These are phyloP conservation scores for Paramecium primaurelia DNA, from an alignment of 73 alveolate genomes.

Conservation along the genomic window DNA sequence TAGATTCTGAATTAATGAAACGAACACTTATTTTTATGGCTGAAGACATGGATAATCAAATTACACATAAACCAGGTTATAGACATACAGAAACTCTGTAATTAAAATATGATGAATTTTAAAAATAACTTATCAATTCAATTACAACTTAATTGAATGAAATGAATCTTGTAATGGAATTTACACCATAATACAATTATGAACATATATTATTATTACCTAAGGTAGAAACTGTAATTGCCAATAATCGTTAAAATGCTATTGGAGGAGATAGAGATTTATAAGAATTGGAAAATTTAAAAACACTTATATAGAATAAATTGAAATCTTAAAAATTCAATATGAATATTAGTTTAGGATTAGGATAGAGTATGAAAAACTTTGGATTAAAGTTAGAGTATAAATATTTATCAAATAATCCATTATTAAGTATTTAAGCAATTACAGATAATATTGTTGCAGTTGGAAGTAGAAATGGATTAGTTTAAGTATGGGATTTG, in stretches of 20 bases:
- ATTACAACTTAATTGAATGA: background rate
- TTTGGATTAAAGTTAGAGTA: background rate
- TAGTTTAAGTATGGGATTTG: background rate
- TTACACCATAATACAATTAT: background rate
- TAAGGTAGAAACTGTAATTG: background rate
- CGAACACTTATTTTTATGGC: constrained; percentile 19
- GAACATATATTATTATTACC: background rate
- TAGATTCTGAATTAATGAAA: constrained; percentile 2
- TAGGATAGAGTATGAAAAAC: constrained; percentile 17
- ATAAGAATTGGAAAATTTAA: constrained; percentile 13
- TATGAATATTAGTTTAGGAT: constrained; percentile 29
- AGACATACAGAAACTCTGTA: background rate
- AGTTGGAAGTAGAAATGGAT: background rate
- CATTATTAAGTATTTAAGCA: background rate
- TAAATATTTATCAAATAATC: background rate
- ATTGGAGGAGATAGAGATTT: constrained; percentile 45
- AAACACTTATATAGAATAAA: background rate
- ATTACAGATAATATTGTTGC: background rate
- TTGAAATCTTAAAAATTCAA: background rate
- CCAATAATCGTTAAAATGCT: background rate
- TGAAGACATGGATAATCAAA: background rate
- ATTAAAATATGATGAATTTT: background rate
- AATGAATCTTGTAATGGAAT: background rate
- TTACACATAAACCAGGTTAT: constrained; percentile 14
- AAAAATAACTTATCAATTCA: background rate